Base-by-base conservation (phyloP, 2,329 filamentous ascomycete species). In the Corniculantispora saksenae region DNA sequence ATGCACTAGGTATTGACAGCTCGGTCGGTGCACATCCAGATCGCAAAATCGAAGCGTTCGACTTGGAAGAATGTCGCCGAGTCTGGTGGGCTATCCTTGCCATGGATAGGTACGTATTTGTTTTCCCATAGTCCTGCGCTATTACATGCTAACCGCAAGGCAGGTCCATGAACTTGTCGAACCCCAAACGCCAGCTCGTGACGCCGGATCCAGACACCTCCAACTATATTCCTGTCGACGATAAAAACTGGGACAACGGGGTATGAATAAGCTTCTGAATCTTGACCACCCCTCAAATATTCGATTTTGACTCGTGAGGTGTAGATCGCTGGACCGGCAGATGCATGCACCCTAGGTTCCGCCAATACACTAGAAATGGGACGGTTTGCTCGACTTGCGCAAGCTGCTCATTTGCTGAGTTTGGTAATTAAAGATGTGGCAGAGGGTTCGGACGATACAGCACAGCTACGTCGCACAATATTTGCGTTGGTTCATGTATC, bases 381-480 rank as follows among this genome's bases (percentile, higher is more conserved):
- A 3, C 61, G 66, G 5, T 69, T 66, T 40, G 67, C 66, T 25
- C 64, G 67, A 17, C 67, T 69, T 63, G 66, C 66, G n/a, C 67
- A 69, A 59, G 62, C 67, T n/a, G 66, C 67, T 19, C 67, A 69
- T 35, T 40, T 69, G 19, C 13, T 69, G n/a, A 67, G 64, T 15
- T 63, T 67, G 21, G 67, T 65, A 1, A 29, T 69, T 15, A 51
- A 62, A 40, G 63, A 64, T 40, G 64, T 62, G 12, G 50, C 67
- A 15, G 60, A 61, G 13, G 57, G 55, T 17, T 38, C 62, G 2
- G 54, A 9, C 3, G 62, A 65, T 2, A 65, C 65, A 38, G n/a
- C 54, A 15, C 67, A 68, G 50, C 65, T 68, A 25, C 47, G 63
- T 25, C 62, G 65, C 32, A 68, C 67, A 1, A 61, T 68, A 19